phyloP scores from a whole-genome alignment of 139 green algal genomes.

The Prasinococcaceae sp. region DNA sequence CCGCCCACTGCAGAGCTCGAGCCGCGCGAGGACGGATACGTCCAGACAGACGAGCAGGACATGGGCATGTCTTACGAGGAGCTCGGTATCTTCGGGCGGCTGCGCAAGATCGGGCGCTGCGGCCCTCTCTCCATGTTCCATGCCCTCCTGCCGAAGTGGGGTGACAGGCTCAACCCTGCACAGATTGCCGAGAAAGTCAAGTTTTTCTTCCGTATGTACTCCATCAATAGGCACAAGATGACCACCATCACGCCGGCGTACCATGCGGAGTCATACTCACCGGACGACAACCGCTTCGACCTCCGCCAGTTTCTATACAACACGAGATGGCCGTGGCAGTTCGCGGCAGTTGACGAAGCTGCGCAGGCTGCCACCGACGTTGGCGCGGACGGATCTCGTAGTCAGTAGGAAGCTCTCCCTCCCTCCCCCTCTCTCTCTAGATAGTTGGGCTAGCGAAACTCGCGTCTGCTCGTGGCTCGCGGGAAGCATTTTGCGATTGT shows the following conservation, averaged over 20 bases:
- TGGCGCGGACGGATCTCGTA: too few species aligned
- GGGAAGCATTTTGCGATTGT: too few species aligned
- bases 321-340: slow-evolving; percentile 33
- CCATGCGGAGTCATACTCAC: slow-evolving; percentile 86
- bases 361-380: too few species aligned
- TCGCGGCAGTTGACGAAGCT: too few species aligned
- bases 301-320: slow-evolving; percentile 92
- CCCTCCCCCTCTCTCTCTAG: too few species aligned
- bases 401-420: too few species aligned
- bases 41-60: slow-evolving; percentile 66
- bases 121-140: slow-evolving; percentile 82
- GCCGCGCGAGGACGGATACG: slow-evolving; percentile 40
- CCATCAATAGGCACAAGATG: slow-evolving; percentile 91
- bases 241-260: slow-evolving; percentile 90
- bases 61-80: slow-evolving; percentile 95
- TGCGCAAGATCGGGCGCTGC: slow-evolving; percentile 71
- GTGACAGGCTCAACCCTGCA: slow-evolving; percentile 9
- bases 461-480: too few species aligned
- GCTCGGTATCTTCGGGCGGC: slow-evolving; percentile 69
- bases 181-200: slow-evolving; percentile 60
- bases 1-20: slow-evolving; percentile 88
- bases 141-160: slow-evolving; percentile 33
- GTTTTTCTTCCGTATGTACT: slow-evolving; percentile 87
- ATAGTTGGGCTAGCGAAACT: too few species aligned
- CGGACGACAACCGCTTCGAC: slow-evolving; percentile 91